A percentile compares a stretch with the other conserved stretches of the same genome.
Conservation (phyloP, 371 early-diverging fungal genomes). For the Actinomortierella ambigua region DNA sequence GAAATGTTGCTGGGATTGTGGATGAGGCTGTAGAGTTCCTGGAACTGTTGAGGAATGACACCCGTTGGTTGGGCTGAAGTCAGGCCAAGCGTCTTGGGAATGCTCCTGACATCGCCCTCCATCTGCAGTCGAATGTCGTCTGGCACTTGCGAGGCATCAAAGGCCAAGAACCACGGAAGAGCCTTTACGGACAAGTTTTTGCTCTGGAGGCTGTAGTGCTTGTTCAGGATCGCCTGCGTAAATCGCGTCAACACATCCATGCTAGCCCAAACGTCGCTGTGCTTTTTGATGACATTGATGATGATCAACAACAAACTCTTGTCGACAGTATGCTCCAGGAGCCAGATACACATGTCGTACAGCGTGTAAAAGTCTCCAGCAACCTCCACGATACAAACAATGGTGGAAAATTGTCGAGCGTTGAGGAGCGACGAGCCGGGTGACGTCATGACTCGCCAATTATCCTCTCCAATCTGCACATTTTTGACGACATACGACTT, state of each 20-base stretch:
- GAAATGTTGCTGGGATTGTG: too few relatives aligned
- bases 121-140: conserved; percentile 38
- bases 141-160: conserved; percentile 36
- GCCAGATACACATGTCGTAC: conserved; percentile 66
- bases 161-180: conserved; percentile 27
- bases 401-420: conserved; percentile 66
- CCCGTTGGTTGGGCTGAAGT: too few relatives aligned
- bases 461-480: conserved; percentile 75
- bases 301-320: conserved; percentile 53
- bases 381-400: conserved; percentile 61
- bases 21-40: too few relatives aligned
- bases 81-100: too few relatives aligned
- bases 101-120: conserved; percentile 17
- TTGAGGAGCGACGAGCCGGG: conserved; percentile 82
- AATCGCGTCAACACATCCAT: conserved; percentile 49
- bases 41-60: too few relatives aligned
- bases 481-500: conserved; percentile 75
- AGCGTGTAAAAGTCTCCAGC: conserved; percentile 61
- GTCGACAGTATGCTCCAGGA: conserved; percentile 66
- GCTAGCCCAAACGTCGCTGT: conserved; percentile 63
- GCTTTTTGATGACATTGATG: conserved; percentile 61
- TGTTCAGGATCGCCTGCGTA: conserved; percentile 36
- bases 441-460: conserved; percentile 82
- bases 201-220: conserved; percentile 50
- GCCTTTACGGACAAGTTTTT: conserved; percentile 31